phyloP scores from a whole-genome alignment of 228 moss, liverwort and hornwort species.

The Sphagnum magellanicum region DNA sequence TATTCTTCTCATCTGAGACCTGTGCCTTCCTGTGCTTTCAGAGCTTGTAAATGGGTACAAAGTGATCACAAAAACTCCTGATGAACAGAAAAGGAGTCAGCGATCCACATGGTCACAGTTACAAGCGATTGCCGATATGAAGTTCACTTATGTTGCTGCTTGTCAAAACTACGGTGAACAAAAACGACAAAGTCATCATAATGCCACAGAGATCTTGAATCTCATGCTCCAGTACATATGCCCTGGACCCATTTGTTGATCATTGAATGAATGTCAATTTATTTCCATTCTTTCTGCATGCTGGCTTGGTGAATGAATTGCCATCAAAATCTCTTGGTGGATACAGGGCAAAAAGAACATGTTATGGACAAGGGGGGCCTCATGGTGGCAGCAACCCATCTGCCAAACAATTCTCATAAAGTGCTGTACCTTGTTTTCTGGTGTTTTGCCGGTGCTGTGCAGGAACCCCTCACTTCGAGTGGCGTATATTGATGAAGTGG shows the following conservation, averaged over 20 bases:
- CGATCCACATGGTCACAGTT: constrained; percentile 47
- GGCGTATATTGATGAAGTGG: constrained; percentile 49
- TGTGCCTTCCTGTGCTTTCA: constrained; percentile 2
- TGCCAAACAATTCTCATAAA: neutral
- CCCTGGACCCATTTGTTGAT: too few species aligned
- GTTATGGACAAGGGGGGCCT: too few species aligned
- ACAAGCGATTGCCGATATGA: constrained; percentile 54
- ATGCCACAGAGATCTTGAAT: constrained; percentile 44
- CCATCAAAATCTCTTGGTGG: too few species aligned
- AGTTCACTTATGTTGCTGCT: constrained; percentile 53
- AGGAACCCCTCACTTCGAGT: constrained; percentile 44
- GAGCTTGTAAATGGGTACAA: constrained; percentile 54
- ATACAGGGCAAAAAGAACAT: too few species aligned
- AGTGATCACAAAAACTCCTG: constrained; percentile 38
- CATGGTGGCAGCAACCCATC: too few species aligned
- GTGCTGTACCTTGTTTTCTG: neutral
- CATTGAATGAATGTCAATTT: too few species aligned
- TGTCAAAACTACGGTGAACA: constrained; percentile 52
- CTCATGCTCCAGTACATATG: constrained; percentile 40
- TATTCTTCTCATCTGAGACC: too few species aligned
- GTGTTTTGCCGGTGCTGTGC: constrained; percentile 1
- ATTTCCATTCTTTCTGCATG: too few species aligned
- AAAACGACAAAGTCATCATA: constrained; percentile 34
- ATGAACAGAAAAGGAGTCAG: constrained; percentile 42
- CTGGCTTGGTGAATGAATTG: too few species aligned